Evolutionary conservation across 257 asterid genomes (phyloP).

Genomic region (Gentiana straminea): DNA sequence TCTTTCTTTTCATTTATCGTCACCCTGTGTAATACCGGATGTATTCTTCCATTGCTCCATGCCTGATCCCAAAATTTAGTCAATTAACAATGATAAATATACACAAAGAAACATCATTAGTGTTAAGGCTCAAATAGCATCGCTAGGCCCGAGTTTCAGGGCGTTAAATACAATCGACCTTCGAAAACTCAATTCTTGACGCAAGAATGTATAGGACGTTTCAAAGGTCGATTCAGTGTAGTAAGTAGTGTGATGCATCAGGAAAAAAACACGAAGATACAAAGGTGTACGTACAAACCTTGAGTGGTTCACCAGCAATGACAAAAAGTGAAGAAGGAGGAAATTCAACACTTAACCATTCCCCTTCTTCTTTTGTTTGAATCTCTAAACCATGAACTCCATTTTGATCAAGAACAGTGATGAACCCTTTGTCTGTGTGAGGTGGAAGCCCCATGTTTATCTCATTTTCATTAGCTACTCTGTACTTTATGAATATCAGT

Average conservation of each 20-base stretch:
- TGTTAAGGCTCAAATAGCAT: too few relatives aligned
- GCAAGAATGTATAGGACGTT: too few relatives aligned
- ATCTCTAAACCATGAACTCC: slow-evolving; percentile 1
- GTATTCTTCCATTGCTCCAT: slow-evolving; percentile 15
- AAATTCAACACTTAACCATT: slow-evolving; percentile 6
- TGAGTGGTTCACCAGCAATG: slow-evolving; percentile 6
- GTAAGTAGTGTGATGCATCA: too few relatives aligned
- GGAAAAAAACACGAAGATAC: too few relatives aligned
- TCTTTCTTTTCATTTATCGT: neutral
- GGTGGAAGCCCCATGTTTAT: neutral
- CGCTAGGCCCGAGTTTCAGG: too few relatives aligned
- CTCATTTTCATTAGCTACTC: slow-evolving; percentile 9
- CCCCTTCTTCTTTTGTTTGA: neutral
- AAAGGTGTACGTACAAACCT: neutral
- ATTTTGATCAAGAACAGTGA: slow-evolving; percentile 7
- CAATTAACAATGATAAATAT: too few relatives aligned
- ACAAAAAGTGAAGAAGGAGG: slow-evolving; percentile 4
- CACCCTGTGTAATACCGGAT: slow-evolving; percentile 5
- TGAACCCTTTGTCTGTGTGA: slow-evolving; percentile 10
- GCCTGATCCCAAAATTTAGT: neutral
- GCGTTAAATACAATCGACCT: too few relatives aligned
- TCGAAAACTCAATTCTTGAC: too few relatives aligned
- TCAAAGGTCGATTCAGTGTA: too few relatives aligned
- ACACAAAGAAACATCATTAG: too few relatives aligned
- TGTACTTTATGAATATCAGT: slow-evolving; percentile 34